Conservation (phyloP, 2,329 filamentous ascomycete genomes). For the Lecanicillium sp. region DNA sequence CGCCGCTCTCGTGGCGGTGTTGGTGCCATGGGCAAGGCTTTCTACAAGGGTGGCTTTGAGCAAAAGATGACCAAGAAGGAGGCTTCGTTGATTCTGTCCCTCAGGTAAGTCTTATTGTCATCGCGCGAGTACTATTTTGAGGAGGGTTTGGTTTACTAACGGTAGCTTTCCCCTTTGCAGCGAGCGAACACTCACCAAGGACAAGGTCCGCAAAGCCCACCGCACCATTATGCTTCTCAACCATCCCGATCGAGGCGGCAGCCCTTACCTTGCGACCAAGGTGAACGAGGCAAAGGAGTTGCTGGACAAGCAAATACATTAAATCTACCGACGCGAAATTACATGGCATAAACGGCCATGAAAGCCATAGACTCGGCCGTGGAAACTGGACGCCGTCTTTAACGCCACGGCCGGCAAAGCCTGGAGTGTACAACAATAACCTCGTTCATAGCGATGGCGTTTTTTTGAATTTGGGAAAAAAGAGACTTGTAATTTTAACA, state of each 20-base stretch:
- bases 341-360: conserved; percentile 1
- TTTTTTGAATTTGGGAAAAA: conserved; percentile 17
- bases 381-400: too few relatives aligned
- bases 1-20: conserved; percentile 72
- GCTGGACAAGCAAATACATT: conserved; percentile 61
- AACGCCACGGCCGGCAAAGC: too few relatives aligned
- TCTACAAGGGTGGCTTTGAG: conserved; percentile 99
- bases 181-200: conserved; percentile 80
- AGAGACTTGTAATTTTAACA: not conserved
- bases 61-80: conserved; percentile 88
- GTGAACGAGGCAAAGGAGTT: conserved; percentile 98
- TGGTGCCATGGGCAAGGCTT: conserved; percentile 78
- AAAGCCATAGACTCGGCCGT: too few relatives aligned
- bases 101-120: conserved; percentile 59
- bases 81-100: conserved; percentile 81
- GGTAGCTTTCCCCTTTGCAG: too few relatives aligned
- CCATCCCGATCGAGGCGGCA: conserved; percentile 94
- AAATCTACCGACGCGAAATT: conserved; percentile 8
- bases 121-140: conserved; percentile 79
- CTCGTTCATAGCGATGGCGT: conserved; percentile 39
- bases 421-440: too few relatives aligned
- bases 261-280: conserved; percentile 93
- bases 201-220: conserved; percentile 92
- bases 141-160: too few relatives aligned
- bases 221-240: conserved; percentile 94